A percentile compares a stretch with the other conserved stretches of the same genome.
Conservation (phyloP, 2,329 filamentous ascomycete genomes). For the Fusarium pseudograminearum region DNA sequence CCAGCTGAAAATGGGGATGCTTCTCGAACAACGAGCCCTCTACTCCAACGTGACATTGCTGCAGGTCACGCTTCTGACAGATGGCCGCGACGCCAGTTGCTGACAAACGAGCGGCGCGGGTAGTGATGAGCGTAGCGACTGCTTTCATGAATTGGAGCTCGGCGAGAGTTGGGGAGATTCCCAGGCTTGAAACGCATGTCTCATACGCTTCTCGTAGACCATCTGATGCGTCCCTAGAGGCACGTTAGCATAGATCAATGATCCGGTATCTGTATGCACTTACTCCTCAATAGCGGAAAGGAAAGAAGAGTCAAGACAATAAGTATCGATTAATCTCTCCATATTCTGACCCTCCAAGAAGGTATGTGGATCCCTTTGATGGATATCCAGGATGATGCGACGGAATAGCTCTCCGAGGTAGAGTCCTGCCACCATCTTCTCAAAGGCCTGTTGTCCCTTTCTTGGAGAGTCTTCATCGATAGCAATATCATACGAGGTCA, state of each 20-base stretch:
- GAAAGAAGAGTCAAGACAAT: constrained; percentile 93
- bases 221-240: constrained; percentile 85
- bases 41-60: constrained; percentile 90
- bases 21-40: constrained; percentile 99
- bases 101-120: constrained; percentile 92
- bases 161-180: constrained; percentile 74
- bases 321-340: constrained; percentile 82
- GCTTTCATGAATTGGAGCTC: constrained; percentile 92
- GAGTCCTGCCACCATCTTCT: constrained; percentile 97
- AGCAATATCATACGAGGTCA: constrained; percentile 86
- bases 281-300: constrained; percentile 90
- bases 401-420: constrained; percentile 97
- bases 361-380: constrained; percentile 65
- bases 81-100: constrained; percentile 96
- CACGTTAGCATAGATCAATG: fast-evolving
- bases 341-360: not conserved
- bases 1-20: constrained; percentile 96
- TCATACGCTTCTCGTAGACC: constrained; percentile 90
- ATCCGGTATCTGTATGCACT: constrained; percentile 42
- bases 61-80: constrained; percentile 92
- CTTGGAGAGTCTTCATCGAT: constrained; percentile 95
- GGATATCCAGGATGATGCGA: constrained; percentile 83
- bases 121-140: constrained; percentile 92
- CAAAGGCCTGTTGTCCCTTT: constrained; percentile 92
- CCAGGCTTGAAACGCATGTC: constrained; percentile 80